Conservation (phyloP, 2,329 filamentous ascomycete species). For the Calonectria fujianensis region DNA sequence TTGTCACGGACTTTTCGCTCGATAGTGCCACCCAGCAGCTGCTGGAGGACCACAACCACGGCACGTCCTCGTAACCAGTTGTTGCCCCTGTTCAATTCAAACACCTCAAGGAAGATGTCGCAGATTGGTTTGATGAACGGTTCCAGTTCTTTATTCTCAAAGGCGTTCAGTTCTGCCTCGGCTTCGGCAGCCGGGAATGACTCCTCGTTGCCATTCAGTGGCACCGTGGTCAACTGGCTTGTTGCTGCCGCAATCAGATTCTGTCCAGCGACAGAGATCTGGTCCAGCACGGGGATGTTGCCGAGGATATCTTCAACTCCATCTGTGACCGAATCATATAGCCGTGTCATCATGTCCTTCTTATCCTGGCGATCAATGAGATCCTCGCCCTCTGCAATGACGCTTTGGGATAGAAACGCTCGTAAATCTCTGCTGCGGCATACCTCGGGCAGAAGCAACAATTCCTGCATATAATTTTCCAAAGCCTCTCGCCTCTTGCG, state of each 20-base stretch:
- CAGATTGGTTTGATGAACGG: constrained; percentile 99
- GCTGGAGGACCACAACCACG: constrained; percentile 96
- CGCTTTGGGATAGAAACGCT: constrained; percentile 93
- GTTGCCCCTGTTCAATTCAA: constrained; percentile 94
- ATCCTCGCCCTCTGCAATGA: constrained; percentile 79
- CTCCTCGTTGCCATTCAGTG: constrained; percentile 71
- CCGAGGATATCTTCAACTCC: constrained; percentile 99
- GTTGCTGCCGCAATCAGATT: constrained; percentile 88
- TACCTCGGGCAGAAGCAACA: constrained; percentile 91
- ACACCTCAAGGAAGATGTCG: constrained; percentile 96
- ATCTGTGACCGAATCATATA: constrained; percentile 97
- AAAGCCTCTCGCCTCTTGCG: constrained; percentile 90
- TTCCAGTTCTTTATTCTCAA: constrained; percentile 91
- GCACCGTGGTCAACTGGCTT: constrained; percentile 75
- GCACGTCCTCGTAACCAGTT: constrained; percentile 98
- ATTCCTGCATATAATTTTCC: constrained; percentile 88
- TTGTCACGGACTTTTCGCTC: constrained; percentile 95
- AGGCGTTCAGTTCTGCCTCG: constrained; percentile 94
- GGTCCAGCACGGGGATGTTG: constrained; percentile 95
- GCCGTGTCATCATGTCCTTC: constrained; percentile 91
- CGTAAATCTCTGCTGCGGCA: constrained; percentile 95
- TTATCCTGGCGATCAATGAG: constrained; percentile 77
- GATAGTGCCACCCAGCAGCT: constrained; percentile 95
- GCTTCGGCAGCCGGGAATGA: constrained; percentile 80
- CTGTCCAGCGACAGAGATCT: constrained; percentile 93